Evolutionary conservation across 2,329 filamentous ascomycete genomes (phyloP).

Genomic region (Fusarium metavorans): DNA sequence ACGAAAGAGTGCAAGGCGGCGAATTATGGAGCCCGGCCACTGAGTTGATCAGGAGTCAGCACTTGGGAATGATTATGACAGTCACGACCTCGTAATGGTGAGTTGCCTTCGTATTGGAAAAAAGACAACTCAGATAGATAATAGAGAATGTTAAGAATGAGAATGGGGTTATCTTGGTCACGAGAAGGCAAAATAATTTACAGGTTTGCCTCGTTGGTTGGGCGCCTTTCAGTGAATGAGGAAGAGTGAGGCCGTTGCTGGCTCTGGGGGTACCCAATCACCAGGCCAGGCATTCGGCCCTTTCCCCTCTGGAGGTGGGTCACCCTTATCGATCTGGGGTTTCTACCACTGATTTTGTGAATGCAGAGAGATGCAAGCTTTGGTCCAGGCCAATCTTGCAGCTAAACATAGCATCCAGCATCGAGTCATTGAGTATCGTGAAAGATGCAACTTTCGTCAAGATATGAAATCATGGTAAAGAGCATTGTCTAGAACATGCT

Average conservation of each 20-base stretch:
- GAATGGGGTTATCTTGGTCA: background rate
- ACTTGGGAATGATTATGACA: background rate
- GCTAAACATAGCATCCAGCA: slow-evolving; percentile 4
- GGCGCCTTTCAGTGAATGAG: too few species aligned
- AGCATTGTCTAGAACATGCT: background rate
- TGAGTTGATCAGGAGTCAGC: slow-evolving; percentile 1
- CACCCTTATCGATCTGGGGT: slow-evolving; percentile 42
- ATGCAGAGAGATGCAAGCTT: background rate
- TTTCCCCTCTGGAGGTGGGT: slow-evolving; percentile 32
- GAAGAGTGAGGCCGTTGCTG: background rate
- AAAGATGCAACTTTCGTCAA: background rate
- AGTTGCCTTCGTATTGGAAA: background rate
- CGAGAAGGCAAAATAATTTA: background rate
- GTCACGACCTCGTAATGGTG: background rate
- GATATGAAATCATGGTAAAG: background rate
- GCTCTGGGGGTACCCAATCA: slow-evolving; percentile 33
- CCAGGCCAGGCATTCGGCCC: slow-evolving; percentile 37
- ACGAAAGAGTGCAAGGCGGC: slow-evolving; percentile 19
- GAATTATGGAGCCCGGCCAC: slow-evolving; percentile 15
- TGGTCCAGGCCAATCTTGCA: background rate
- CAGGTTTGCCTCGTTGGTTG: background rate
- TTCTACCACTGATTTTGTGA: background rate
- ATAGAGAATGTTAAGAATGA: background rate
- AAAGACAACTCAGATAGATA: background rate
- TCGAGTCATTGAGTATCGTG: background rate